Conservation (phyloP, 2,329 filamentous ascomycete genomes). For the Huntiella bhutanensis region DNA sequence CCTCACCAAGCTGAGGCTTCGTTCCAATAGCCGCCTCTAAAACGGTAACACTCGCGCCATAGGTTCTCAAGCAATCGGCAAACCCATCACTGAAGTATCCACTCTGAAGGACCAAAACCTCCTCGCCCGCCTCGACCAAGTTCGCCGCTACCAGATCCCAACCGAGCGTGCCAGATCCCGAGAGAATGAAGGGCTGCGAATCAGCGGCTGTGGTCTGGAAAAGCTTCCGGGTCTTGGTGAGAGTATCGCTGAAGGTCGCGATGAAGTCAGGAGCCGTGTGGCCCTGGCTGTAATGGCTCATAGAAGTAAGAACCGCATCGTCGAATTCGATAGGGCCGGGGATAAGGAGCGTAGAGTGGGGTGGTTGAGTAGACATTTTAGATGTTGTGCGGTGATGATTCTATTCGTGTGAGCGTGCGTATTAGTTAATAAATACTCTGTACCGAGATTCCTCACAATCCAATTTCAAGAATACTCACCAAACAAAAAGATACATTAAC, state of each 20-base stretch:
- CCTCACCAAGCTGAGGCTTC: constrained; percentile 66
- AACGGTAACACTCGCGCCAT: constrained; percentile 78
- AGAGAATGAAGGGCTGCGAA: constrained; percentile 82
- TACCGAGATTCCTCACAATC: too few species aligned
- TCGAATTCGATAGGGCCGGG: constrained; percentile 97
- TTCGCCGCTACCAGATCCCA: constrained; percentile 97
- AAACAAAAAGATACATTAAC: too few species aligned
- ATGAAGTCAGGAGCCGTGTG: constrained; percentile 85
- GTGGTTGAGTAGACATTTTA: constrained; percentile 40
- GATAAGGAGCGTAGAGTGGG: constrained; percentile 65
- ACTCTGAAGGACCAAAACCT: constrained; percentile 82
- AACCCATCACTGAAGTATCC: constrained; percentile 97
- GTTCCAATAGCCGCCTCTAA: constrained; percentile 77
- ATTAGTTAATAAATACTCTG: too few species aligned
- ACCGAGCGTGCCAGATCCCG: constrained; percentile 83
- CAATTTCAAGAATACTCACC: too few species aligned
- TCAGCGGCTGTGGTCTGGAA: constrained; percentile 74
- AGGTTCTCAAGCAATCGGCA: constrained; percentile 76
- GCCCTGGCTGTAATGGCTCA: constrained; percentile 80
- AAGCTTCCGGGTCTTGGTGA: constrained; percentile 74
- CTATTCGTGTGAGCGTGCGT: not conserved
- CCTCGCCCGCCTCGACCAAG: constrained; percentile 71
- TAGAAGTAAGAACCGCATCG: constrained; percentile 84
- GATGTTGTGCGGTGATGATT: constrained; percentile 7
- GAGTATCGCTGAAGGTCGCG: constrained; percentile 72